phyloP scores from a whole-genome alignment of 371 early-diverging fungal species.

The Mortierella sp. region DNA sequence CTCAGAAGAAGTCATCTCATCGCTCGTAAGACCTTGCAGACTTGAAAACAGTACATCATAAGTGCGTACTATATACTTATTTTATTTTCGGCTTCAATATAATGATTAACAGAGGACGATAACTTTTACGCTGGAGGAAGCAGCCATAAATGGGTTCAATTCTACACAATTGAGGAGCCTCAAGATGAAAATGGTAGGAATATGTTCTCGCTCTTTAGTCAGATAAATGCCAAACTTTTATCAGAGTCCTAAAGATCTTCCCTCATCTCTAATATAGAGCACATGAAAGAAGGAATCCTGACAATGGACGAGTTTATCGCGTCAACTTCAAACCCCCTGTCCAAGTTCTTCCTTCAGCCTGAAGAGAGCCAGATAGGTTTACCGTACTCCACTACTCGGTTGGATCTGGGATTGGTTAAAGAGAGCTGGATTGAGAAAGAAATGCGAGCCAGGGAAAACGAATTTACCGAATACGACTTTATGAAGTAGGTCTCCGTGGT shows the following conservation, averaged over 20 bases:
- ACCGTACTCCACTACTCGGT: slow-evolving; percentile 7
- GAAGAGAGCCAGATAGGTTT: slow-evolving; percentile 32
- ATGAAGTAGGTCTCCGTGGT: slow-evolving; percentile 29
- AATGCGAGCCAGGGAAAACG: slow-evolving; percentile 34
- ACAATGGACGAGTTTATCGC: slow-evolving; percentile 48
- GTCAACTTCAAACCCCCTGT: slow-evolving; percentile 34
- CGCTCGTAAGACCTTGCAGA: slow-evolving; percentile 57
- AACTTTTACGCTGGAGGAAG: slow-evolving; percentile 57
- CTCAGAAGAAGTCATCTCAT: slow-evolving; percentile 56
- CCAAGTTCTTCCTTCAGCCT: slow-evolving; percentile 50
- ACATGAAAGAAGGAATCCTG: neutral
- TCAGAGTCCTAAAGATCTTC: neutral
- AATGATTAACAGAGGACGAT: slow-evolving; percentile 45
- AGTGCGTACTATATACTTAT: neutral
- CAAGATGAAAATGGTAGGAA: slow-evolving; percentile 16
- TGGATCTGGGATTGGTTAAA: slow-evolving; percentile 45
- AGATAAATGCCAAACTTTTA: no score
- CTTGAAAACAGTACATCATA: neutral
- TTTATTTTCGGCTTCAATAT: neutral
- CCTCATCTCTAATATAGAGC: neutral
- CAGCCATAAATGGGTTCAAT: slow-evolving; percentile 60
- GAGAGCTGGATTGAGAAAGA: slow-evolving; percentile 53
- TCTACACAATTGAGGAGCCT: slow-evolving; percentile 34
- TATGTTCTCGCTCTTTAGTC: no score
- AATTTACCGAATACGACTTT: slow-evolving; percentile 41